Evolutionary conservation across 805 yeast genomes (phyloP).

Genomic region (Ogataea polymorpha): DNA sequence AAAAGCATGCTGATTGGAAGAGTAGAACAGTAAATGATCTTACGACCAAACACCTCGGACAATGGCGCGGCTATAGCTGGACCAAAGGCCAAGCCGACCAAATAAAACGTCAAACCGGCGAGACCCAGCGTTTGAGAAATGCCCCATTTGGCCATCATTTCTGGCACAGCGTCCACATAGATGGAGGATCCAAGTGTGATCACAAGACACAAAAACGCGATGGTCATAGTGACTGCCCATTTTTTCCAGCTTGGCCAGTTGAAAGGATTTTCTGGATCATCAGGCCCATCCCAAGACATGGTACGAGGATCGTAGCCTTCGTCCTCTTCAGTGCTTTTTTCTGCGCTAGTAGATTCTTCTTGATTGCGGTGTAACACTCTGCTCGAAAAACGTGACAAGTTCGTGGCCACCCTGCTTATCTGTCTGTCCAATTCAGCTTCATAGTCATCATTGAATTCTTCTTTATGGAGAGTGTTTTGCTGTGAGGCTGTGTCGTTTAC

Average conservation of each 20-base stretch:
- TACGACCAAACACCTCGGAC: constrained; percentile 67
- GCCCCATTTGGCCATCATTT: constrained; percentile 45
- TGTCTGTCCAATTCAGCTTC: constrained; percentile 24
- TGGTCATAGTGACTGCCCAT: constrained; percentile 64
- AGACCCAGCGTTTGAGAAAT: constrained; percentile 59
- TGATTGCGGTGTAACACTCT: constrained; percentile 13
- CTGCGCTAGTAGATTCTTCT: constrained; percentile 10
- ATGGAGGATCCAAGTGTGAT: constrained; percentile 75
- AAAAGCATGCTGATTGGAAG: constrained; percentile 68
- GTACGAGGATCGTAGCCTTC: constrained; percentile 37
- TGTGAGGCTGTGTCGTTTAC: background rate
- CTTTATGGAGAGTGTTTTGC: constrained; percentile 11
- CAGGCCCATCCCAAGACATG: constrained; percentile 60
- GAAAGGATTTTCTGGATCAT: constrained; percentile 61
- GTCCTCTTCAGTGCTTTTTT: background rate
- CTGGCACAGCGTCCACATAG: constrained; percentile 62
- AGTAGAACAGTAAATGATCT: constrained; percentile 54
- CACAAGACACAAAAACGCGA: constrained; percentile 62
- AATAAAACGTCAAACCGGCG: constrained; percentile 66
- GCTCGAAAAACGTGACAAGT: constrained; percentile 19
- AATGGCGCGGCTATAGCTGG: constrained; percentile 72
- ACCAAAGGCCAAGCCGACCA: constrained; percentile 68
- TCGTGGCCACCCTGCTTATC: constrained; percentile 21
- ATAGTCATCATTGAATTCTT: constrained; percentile 17
- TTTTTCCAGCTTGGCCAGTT: constrained; percentile 65